Evolutionary conservation across 805 yeast species (phyloP).

Genomic region (Aciculoconidium aculeatum): DNA sequence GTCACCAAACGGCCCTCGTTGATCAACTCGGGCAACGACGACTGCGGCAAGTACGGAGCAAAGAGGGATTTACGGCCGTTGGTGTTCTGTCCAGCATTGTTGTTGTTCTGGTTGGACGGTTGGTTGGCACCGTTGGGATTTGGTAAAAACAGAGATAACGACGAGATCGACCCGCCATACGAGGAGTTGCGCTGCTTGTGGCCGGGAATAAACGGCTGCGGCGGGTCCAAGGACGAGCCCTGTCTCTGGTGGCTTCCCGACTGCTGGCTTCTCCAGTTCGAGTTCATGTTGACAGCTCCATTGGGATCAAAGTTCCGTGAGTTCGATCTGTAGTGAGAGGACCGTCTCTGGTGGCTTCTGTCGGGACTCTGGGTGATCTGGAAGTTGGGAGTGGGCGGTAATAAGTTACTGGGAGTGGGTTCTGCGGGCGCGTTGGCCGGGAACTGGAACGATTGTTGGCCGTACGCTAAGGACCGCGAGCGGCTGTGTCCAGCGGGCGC

Average conservation of each 20-base stretch:
- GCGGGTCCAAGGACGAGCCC: conserved; percentile 33
- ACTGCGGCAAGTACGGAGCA: conserved; percentile 95
- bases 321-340: conserved; percentile 34
- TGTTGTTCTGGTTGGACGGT: conserved; percentile 19
- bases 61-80: conserved; percentile 71
- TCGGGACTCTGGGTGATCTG: conserved; percentile 36
- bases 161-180: conserved; percentile 52
- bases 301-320: conserved; percentile 36
- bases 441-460: conserved; percentile 52
- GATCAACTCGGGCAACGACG: conserved; percentile 81
- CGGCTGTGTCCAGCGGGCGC: conserved; percentile 22
- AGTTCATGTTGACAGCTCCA: conserved; percentile 35
- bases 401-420: conserved; percentile 20
- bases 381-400: conserved; percentile 52
- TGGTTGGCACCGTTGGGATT: conserved; percentile 11
- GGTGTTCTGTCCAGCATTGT: conserved; percentile 26
- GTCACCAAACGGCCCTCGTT: conserved; percentile 88
- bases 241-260: conserved; percentile 16
- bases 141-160: conserved; percentile 35
- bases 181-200: conserved; percentile 70
- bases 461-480: conserved; percentile 37
- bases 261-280: conserved; percentile 64
- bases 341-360: conserved; percentile 31
- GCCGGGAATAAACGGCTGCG: conserved; percentile 58
- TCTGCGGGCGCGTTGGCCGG: conserved; percentile 34